Evolutionary conservation across 2,329 filamentous ascomycete species (phyloP), one percentile per base, ranked within the genome.

Genomic region (Sporothrix humicola): DNA sequence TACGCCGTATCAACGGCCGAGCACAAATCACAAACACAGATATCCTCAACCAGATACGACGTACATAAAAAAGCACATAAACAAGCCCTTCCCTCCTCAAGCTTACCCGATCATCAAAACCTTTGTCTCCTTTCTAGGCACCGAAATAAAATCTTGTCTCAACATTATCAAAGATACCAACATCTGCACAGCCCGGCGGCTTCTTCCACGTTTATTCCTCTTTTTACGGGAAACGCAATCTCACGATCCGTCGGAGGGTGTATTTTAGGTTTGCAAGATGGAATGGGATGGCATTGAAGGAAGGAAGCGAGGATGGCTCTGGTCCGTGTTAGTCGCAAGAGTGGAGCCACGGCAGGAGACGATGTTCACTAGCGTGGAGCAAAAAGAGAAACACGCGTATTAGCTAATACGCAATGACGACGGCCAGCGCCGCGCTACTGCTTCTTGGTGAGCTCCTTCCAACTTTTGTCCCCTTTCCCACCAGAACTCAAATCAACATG

Each of bases 331-430:
- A 63, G 59, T 63, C 59, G 59, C 31, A n/a, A 23, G 20, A 66
- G 63, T 66, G 63, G 63, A 13, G 20, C 63, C 20, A 2, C 20
- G 42, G n/a, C 2, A 37, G n/a, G 20, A 37, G 31, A 37, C 4
- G 31, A 37, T 3, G 31, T 37, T 37, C 4, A 7, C 7, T 48
- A n/a, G 37, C 9, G n/a, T 48, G 61, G 42, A n/a, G 37, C 15
- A 63, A 3, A 13, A n/a, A 12, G 42, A 15, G 42, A 10, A 17
- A 44, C 52, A 66, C 63, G 63, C 68, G 68, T 70, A 70, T 70
- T 70, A 70, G 68, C 69, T 71, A 71, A 71, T 71, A 71, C 69
- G 54, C 13, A 23, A 44, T 42, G 48, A 20, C 37, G 52, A n/a
- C 23, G 10, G 13, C 61, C 9, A 26, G n/a, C 4, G 61, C 61